phyloP scores from a whole-genome alignment of 2,329 filamentous ascomycete genomes.

The Ophioceras dolichostomum region DNA sequence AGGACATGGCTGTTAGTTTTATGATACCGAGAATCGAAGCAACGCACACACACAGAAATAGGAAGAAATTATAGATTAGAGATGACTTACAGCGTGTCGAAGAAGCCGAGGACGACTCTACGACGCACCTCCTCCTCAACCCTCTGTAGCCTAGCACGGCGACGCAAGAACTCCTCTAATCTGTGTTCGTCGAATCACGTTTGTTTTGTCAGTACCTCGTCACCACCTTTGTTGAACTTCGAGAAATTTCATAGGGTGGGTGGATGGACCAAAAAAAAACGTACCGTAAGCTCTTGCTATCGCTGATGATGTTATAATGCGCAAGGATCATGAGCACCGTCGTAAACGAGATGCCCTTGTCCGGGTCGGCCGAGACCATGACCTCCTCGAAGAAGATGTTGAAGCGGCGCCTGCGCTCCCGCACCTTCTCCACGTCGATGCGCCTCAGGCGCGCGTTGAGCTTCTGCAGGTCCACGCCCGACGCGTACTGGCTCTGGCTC shows the following conservation, averaged over 20 bases:
- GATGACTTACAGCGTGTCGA: conserved; percentile 64
- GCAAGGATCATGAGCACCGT: conserved; percentile 89
- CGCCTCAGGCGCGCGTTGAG: conserved; percentile 60
- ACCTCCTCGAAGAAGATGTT: conserved; percentile 98
- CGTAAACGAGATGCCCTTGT: conserved; percentile 83
- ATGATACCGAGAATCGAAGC: conserved; percentile 6
- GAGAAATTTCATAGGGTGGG: too few species aligned
- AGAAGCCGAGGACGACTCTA: conserved; percentile 85
- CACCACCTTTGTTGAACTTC: too few species aligned
- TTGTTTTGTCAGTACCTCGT: too few species aligned
- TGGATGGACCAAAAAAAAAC: too few species aligned
- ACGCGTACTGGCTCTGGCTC: conserved; percentile 35
- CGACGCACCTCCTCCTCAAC: conserved; percentile 91
- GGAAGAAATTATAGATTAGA: too few species aligned
- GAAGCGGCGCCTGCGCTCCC: conserved; percentile 63
- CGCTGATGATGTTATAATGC: conserved; percentile 97
- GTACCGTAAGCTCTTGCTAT: conserved; percentile 84
- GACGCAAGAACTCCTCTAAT: conserved; percentile 86
- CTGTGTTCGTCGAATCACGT: conserved; percentile 31
- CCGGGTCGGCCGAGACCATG: conserved; percentile 81
- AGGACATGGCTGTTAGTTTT: not conserved
- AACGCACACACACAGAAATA: not conserved
- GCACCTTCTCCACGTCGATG: conserved; percentile 66
- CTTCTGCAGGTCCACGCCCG: conserved; percentile 59
- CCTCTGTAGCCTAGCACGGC: conserved; percentile 78